phyloP scores from a whole-genome alignment of 1,139 yeast genomes.

The Pichia sp. region DNA sequence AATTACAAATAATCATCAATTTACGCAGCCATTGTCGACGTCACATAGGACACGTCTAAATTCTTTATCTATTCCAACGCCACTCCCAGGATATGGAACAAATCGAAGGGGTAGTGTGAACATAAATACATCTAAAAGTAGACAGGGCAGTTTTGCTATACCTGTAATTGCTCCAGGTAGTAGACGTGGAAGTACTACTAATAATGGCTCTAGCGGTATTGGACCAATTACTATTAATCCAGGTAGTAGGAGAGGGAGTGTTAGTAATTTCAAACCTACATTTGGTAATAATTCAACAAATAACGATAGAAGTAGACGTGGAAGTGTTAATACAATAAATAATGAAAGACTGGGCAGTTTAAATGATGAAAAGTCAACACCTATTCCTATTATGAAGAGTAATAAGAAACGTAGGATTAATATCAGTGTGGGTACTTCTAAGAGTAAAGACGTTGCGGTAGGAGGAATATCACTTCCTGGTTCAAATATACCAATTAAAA shows the following conservation, averaged over 20 bases:
- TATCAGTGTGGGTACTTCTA: conserved; percentile 1
- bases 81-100: neutral
- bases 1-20: neutral
- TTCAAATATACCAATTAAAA: conserved; percentile 1
- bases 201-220: neutral
- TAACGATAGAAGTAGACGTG: conserved; percentile 5
- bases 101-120: conserved; percentile 8
- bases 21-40: conserved; percentile 5
- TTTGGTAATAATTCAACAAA: no score
- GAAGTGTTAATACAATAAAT: conserved; percentile 1
- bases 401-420: conserved; percentile 7
- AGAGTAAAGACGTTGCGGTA: conserved; percentile 6
- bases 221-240: neutral
- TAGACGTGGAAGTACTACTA: conserved; percentile 5
- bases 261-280: no score
- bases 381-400: conserved; percentile 9
- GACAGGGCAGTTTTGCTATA: conserved; percentile 9
- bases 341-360: neutral
- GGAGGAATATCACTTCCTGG: conserved; percentile 13
- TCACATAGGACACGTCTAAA: conserved; percentile 9
- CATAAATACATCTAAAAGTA: conserved; percentile 2
- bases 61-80: conserved; percentile 14
- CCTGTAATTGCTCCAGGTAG: conserved; percentile 1
- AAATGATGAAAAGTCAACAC: conserved; percentile 1
- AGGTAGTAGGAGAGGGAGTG: conserved; percentile 4